Percentiles rank a stretch among this genome's conserved stretches.
phyloP scores from a whole-genome alignment of 495 filamentous ascomycete genomes.

The Daldinia caldariorum region DNA sequence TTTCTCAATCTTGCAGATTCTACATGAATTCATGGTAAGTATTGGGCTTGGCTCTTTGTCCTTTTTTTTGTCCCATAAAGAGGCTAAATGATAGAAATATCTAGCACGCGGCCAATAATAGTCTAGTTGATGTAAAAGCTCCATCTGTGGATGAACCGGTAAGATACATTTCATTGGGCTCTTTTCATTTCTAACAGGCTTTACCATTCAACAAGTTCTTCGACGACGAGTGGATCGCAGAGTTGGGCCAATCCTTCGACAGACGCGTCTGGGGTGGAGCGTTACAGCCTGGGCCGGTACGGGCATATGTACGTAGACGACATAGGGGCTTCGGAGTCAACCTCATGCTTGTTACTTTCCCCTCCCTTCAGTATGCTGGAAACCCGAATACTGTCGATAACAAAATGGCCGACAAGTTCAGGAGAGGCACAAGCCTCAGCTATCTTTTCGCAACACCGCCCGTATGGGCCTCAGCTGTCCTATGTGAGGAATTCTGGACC shows the following conservation, averaged over 20 bases:
- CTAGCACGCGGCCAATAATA: conserved; percentile 7
- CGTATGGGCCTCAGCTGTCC: neutral
- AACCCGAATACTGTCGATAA: neutral
- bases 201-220: conserved; percentile 11
- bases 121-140: neutral
- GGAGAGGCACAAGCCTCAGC: neutral
- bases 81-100: neutral
- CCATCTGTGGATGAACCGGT: conserved; percentile 2
- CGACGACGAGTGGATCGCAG: conserved; percentile 5
- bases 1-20: neutral
- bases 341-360: neutral
- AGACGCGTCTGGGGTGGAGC: neutral
- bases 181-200: neutral
- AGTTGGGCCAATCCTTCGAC: conserved; percentile 4
- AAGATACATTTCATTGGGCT: conserved; percentile 2
- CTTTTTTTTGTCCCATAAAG: neutral
- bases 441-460: neutral
- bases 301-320: neutral
- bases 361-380: neutral
- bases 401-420: neutral
- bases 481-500: conserved; percentile 23
- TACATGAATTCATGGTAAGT: conserved; percentile 20
- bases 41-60: neutral
- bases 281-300: neutral
- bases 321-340: neutral